A percentile compares a stretch with the other conserved stretches of the same genome.
Evolutionary conservation across 2,329 filamentous ascomycete genomes (phyloP).

Genomic region (Sclerotinia borealis): DNA sequence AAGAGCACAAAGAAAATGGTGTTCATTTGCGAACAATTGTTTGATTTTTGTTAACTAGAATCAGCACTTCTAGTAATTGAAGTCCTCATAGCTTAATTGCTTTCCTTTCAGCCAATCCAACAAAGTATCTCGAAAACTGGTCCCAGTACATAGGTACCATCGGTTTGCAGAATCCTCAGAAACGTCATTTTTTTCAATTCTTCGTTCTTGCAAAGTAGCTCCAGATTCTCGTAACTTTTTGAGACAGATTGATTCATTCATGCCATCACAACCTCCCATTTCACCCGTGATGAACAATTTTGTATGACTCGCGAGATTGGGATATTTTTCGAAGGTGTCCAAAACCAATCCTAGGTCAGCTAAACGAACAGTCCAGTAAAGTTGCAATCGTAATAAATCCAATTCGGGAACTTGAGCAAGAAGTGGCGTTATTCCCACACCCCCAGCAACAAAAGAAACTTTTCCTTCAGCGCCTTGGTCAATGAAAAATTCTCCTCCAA

Average conservation of each 20-base stretch:
- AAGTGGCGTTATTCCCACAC: constrained; percentile 78
- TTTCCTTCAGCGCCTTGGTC: constrained; percentile 26
- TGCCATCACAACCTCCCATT: constrained; percentile 2
- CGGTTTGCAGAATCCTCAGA: constrained; percentile 30
- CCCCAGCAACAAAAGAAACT: constrained; percentile 63
- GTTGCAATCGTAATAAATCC: constrained; percentile 39
- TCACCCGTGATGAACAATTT: constrained; percentile 60
- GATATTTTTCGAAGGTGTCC: constrained; percentile 50
- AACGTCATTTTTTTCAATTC: constrained; percentile 44
- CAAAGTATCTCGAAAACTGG: constrained; percentile 42
- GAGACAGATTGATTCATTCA: background rate
- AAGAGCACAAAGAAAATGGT: background rate
- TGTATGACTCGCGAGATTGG: constrained; percentile 46
- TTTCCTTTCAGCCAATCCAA: constrained; percentile 42
- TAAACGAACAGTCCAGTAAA: constrained; percentile 63
- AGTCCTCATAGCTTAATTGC: constrained; percentile 45
- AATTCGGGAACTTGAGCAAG: constrained; percentile 61
- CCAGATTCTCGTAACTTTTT: constrained; percentile 27
- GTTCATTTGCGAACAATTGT: constrained; percentile 8
- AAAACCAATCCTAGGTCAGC: constrained; percentile 58
- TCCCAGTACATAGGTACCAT: constrained; percentile 57
- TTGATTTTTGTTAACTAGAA: background rate
- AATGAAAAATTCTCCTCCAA: constrained; percentile 60
- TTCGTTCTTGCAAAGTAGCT: constrained; percentile 37
- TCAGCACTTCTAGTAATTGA: constrained; percentile 32